Conservation (phyloP, 2,329 filamentous ascomycete genomes). For the Paecilomyces formosus region DNA sequence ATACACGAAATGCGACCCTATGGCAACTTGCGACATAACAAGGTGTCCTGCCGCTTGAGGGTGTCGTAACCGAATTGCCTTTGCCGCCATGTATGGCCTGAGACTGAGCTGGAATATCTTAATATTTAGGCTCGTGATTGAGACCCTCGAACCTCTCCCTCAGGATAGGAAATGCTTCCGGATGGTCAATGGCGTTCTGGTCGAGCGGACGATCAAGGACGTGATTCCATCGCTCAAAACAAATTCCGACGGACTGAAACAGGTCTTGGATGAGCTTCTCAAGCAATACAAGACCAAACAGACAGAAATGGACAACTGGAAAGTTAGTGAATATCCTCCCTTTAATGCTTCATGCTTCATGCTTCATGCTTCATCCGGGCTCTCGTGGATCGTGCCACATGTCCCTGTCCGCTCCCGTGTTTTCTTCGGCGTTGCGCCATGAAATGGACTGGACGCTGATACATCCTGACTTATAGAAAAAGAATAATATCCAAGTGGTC, state of each 20-base stretch:
- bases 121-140: conserved; percentile 71
- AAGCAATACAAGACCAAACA: conserved; percentile 97
- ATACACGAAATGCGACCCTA: neutral
- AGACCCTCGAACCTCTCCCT: conserved; percentile 77
- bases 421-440: neutral
- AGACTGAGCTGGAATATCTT: conserved; percentile 2
- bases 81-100: neutral
- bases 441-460: neutral
- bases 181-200: conserved; percentile 94
- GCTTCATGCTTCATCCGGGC: conserved; percentile 5
- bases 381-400: neutral
- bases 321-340: conserved; percentile 54
- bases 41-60: neutral
- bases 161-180: conserved; percentile 93
- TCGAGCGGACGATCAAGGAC: conserved; percentile 89
- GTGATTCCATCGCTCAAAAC: conserved; percentile 86
- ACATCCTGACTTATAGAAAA: conserved; percentile 29
- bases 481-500: conserved; percentile 43
- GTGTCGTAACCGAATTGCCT: neutral
- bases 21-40: neutral
- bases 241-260: conserved; percentile 87
- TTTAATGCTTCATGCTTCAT: neutral
- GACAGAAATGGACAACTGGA: conserved; percentile 95
- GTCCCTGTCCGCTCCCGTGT: neutral
- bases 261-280: conserved; percentile 86